These are phyloP conservation scores for Trypanosoma vivax DNA, from an alignment of 208 protist genomes.

Conservation along the genomic window DNA sequence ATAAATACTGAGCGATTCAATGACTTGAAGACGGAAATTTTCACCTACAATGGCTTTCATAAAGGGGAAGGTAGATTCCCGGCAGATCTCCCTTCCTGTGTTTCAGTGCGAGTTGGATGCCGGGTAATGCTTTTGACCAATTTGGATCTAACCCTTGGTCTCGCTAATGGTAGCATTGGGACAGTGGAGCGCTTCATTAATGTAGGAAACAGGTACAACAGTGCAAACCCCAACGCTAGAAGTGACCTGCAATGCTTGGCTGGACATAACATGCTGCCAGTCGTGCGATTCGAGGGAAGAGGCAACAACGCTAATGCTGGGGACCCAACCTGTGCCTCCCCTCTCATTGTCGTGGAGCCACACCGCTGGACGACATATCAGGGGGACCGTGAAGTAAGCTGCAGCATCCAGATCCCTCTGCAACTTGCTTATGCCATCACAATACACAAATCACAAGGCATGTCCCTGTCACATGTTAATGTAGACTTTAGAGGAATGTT, in stretches of 20 bases:
- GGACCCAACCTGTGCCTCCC: neutral
- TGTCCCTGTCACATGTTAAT: constrained; percentile 81
- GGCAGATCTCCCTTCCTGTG: constrained; percentile 20
- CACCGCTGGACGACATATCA: constrained; percentile 63
- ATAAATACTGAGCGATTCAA: constrained; percentile 57
- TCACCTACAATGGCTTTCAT: constrained; percentile 43
- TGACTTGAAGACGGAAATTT: constrained; percentile 40
- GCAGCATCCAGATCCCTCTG: constrained; percentile 85
- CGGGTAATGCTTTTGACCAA: constrained; percentile 89
- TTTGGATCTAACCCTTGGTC: constrained; percentile 37
- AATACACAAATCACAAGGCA: constrained; percentile 96
- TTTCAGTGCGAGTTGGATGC: constrained; percentile 64
- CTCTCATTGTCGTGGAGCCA: constrained; percentile 68
- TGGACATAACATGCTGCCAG: constrained; percentile 29
- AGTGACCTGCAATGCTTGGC: constrained; percentile 9
- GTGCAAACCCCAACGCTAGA: constrained; percentile 19
- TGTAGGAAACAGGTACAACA: constrained; percentile 22
- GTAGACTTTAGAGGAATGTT: constrained; percentile 79
- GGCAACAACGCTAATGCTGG: neutral
- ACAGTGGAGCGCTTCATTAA: constrained; percentile 65
- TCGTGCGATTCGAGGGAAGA: constrained; percentile 48
- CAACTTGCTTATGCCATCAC: constrained; percentile 94
- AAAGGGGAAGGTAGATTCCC: constrained; percentile 36
- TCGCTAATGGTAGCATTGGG: constrained; percentile 82
- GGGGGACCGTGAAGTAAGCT: constrained; percentile 36